Evolutionary conservation across 78 protist genomes (phyloP).

Genomic region (Dictyostelium purpureum): DNA sequence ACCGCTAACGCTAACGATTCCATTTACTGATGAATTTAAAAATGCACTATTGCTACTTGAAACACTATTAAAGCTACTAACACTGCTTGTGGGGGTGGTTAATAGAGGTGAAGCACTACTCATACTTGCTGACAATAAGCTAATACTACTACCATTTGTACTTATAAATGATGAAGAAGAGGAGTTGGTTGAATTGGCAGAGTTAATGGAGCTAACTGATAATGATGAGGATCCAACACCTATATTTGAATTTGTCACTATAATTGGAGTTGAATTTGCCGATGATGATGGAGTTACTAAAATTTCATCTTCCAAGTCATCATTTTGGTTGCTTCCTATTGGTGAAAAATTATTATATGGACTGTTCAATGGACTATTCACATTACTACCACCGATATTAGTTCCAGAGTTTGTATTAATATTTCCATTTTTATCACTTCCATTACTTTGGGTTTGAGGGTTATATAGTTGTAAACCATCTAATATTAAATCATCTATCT

Average conservation of each 20-base stretch:
- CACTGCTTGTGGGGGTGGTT: too few relatives aligned
- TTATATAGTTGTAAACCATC: slow-evolving; percentile 14
- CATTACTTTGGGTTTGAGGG: neutral
- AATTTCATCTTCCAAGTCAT: neutral
- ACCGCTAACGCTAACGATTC: neutral
- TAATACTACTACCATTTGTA: neutral
- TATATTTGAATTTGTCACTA: neutral
- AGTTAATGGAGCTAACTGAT: neutral
- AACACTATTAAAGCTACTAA: too few relatives aligned
- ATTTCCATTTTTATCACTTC: neutral
- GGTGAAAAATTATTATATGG: neutral
- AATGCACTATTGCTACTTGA: too few relatives aligned
- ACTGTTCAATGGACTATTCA: slow-evolving; percentile 10
- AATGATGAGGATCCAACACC: neutral
- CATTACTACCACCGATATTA: neutral
- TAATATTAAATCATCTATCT: slow-evolving; percentile 22
- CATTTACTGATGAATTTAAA: neutral
- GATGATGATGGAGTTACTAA: neutral
- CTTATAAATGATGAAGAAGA: slow-evolving; percentile 16
- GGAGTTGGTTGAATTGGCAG: neutral
- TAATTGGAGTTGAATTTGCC: neutral
- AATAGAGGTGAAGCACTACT: too few relatives aligned
- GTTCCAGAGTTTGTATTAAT: neutral
- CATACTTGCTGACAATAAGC: neutral
- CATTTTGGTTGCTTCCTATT: neutral